Conservation (phyloP, 108 stramenopile genomes). For the Mayamaea pseudoterrestris region DNA sequence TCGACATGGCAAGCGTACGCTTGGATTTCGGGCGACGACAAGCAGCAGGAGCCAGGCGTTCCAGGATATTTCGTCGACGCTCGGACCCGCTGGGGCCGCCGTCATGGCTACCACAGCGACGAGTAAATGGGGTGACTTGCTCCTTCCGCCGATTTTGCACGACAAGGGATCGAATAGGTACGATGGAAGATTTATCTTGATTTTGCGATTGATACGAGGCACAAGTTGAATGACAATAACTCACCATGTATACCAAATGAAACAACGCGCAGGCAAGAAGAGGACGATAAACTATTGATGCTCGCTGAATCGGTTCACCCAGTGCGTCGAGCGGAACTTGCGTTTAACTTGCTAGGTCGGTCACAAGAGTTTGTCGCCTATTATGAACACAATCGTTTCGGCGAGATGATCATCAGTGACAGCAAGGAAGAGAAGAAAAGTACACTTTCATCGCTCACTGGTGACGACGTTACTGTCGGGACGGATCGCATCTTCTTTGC, state of each 20-base stretch:
- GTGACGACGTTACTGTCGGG: slow-evolving; percentile 81
- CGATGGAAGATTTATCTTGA: slow-evolving; percentile 24
- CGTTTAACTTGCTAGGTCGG: slow-evolving; percentile 65
- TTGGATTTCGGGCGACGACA: slow-evolving; percentile 64
- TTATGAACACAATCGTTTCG: slow-evolving; percentile 85
- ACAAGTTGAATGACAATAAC: too few relatives aligned
- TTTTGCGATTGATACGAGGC: not conserved
- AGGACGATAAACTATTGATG: slow-evolving; percentile 55
- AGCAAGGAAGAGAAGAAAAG: slow-evolving; percentile 38
- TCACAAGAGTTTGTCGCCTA: slow-evolving; percentile 79
- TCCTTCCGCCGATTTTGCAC: slow-evolving; percentile 37
- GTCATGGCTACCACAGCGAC: slow-evolving; percentile 14
- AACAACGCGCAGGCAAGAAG: slow-evolving; percentile 64
- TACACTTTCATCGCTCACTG: slow-evolving; percentile 70
- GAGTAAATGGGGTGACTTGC: slow-evolving; percentile 53
- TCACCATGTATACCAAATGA: too few relatives aligned
- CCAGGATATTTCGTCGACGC: not conserved
- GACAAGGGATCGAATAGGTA: too few relatives aligned
- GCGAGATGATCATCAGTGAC: slow-evolving; percentile 70
- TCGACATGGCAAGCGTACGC: slow-evolving; percentile 48
- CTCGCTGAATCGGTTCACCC: slow-evolving; percentile 84
- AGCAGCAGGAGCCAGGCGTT: slow-evolving; percentile 4
- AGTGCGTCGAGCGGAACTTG: slow-evolving; percentile 77
- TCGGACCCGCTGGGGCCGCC: not conserved
- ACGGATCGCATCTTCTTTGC: slow-evolving; percentile 83